Base-by-base conservation (phyloP, 192 early-diverging fungal species). In the Blastocladiella britannica region DNA sequence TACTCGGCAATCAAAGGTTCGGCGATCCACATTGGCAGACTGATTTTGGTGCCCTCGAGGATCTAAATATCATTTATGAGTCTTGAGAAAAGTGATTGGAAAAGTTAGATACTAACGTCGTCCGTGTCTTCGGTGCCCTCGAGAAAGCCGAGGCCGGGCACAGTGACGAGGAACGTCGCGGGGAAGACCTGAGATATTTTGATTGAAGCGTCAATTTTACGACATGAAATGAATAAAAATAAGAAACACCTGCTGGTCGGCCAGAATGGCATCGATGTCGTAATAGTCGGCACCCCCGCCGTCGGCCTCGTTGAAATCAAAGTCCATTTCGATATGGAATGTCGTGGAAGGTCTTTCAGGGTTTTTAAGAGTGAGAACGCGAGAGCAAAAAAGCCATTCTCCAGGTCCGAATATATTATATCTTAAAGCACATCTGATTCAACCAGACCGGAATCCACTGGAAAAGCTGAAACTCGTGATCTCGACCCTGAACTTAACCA, bases 181-280 rank as follows among this genome's bases (percentile, higher is more conserved):
- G 2, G 68, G n/a, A n/a, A n/a, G n/a, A n/a, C n/a, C n/a, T n/a
- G 62, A 57, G 64, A 58, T 60, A 63, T 59, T 65, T 62, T 30
- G 53, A 22, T 26, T 56, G 28, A 3, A 26, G 30, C 2, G 0
- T n/a, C 25, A 12, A 0, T 51, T 26, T 20, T 1, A 20, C 22
- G 58, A 20, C 52, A 52, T 43, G 57, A 31, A 29, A 0, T 3
- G 53, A 15, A 24, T 6, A 18, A 29, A 58, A 31, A 5, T 51
- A 3, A 55, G 18, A 62, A 29, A 29, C 69, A 70, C 72, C 63
- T 70, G 67, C 26, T 79, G 68, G 20, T 79, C 73, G 28, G 76
- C 70, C 26, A 79, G 58, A 26, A 79, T 79, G 55, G 66, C 67
- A 51, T 79, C 76, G 20, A 79, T 71, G 55, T 74, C 66, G 52